Evolutionary conservation across 805 yeast species (phyloP), one percentile per base, ranked within the genome.

Genomic region (Yamadazyma philogaea): DNA sequence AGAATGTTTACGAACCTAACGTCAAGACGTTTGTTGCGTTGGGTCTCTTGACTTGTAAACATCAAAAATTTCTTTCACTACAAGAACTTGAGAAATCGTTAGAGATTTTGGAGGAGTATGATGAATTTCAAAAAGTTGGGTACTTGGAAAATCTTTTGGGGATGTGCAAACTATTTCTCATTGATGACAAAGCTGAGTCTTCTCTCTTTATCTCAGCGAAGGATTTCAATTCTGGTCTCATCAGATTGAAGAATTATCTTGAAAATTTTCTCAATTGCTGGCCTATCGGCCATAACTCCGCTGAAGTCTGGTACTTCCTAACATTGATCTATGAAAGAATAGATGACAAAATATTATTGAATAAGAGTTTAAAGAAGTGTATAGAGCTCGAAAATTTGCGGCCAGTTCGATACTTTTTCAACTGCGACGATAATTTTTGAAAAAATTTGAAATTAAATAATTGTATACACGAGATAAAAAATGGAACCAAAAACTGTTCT

Each of bases 291-390:
- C 52, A 53, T 49, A 73, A 70, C 48, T 54, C 54, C 37, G 49
- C 71, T 2, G 96, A 87, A 58, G 70, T 83, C 10, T 84, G 90
- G 84, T 82, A 79, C 75, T 74, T 75, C 42, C 65, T 86, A 44
- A 77, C 87, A 1, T 61, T 71, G 49, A 72, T 85, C 17, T 84
- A 84, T 56, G 89, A 82, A 48, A 65, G 56, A 19, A 63, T 75
- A 37, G 79, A 76, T 34, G 85, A 82, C 45, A 72, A 72, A 46
- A 46, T 60, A 8, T 61, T 68, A 16, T 21, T 69, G 77, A 46
- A 74, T 22, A 55, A 66, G 19, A 67, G 82, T 7, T 64, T 85
- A 43, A 77, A 87, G 81, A 75, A 66, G 51, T 75, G 85, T 59
- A 75, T 86, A 10, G 80, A 77, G 50, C 67, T 82, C 47, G 87